Evolutionary conservation across 768 basidiomycete genomes (phyloP).

Genomic region (Russula emetica): DNA sequence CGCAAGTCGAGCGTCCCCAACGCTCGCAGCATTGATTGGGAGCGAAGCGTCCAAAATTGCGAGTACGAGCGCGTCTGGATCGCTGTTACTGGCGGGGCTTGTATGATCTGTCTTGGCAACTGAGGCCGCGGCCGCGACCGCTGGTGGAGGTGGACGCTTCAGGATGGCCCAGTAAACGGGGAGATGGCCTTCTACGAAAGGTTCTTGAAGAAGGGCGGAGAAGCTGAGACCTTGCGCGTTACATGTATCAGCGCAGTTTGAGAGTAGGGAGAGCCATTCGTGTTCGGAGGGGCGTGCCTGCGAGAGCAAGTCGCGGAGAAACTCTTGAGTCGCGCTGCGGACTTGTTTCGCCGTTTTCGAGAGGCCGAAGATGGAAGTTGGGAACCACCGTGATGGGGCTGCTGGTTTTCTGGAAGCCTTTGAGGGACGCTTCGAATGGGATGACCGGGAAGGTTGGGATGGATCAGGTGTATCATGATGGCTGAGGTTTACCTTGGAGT

Average conservation of each 20-base stretch:
- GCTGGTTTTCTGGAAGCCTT: constrained; percentile 1
- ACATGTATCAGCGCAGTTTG: constrained; percentile 63
- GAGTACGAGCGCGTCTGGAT: constrained; percentile 38
- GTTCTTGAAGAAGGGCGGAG: constrained; percentile 55
- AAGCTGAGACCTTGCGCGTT: constrained; percentile 46
- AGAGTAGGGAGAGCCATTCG: constrained; percentile 43
- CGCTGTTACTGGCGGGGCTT: constrained; percentile 1
- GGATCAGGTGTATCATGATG: neutral
- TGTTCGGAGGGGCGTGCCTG: constrained; percentile 33
- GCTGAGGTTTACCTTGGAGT: neutral
- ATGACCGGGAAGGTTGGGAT: neutral
- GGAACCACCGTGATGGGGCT: constrained; percentile 17
- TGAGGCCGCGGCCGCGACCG: neutral
- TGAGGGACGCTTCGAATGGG: neutral
- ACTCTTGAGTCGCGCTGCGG: constrained; percentile 19
- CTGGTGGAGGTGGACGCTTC: constrained; percentile 42
- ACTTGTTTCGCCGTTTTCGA: constrained; percentile 28
- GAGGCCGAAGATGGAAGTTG: constrained; percentile 25
- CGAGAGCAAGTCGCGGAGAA: constrained; percentile 38
- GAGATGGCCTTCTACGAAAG: constrained; percentile 57
- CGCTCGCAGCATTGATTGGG: constrained; percentile 41
- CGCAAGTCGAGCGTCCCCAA: constrained; percentile 60
- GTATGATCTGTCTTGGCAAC: constrained; percentile 9
- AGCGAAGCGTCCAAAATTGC: constrained; percentile 52
- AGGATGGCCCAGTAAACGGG: constrained; percentile 73